Percentiles rank a stretch among this genome's conserved stretches.
Conservation (phyloP, 129 eudicot species). For the Apium graveolens region DNA sequence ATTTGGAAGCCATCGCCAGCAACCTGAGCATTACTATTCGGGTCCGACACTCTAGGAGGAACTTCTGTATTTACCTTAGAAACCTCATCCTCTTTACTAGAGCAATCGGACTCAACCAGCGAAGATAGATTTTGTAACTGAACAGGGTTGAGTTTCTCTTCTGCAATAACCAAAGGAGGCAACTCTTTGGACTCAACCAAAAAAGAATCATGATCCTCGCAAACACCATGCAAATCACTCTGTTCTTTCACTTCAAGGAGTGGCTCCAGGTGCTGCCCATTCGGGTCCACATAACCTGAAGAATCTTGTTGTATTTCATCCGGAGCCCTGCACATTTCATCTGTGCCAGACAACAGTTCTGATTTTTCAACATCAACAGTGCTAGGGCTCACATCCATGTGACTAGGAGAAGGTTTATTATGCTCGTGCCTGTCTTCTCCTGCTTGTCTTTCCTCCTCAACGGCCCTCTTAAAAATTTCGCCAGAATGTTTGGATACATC, state of each 20-base stretch:
- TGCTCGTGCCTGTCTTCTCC: conserved; percentile 9
- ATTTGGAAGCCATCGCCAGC: neutral
- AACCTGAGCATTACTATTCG: neutral
- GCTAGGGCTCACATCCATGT: neutral
- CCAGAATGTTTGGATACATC: neutral
- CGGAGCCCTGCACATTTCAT: neutral
- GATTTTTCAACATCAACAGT: neutral
- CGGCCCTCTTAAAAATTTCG: neutral
- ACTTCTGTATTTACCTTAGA: neutral
- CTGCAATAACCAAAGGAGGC: conserved; percentile 1
- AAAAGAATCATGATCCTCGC: conserved; percentile 4
- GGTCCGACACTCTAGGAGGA: neutral
- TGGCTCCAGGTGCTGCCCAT: neutral
- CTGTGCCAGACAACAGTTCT: neutral
- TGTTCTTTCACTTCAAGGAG: neutral
- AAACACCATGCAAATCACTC: neutral
- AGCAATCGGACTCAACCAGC: neutral
- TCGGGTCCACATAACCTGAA: neutral
- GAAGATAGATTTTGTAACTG: neutral
- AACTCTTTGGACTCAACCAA: neutral
- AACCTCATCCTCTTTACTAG: neutral
- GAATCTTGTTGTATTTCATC: neutral
- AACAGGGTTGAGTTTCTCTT: neutral
- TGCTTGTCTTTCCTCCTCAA: neutral
- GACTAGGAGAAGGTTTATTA: neutral